These are phyloP conservation scores for Pythium dissimile DNA, from an alignment of 352 stramenopile genomes.

Conservation along the genomic window DNA sequence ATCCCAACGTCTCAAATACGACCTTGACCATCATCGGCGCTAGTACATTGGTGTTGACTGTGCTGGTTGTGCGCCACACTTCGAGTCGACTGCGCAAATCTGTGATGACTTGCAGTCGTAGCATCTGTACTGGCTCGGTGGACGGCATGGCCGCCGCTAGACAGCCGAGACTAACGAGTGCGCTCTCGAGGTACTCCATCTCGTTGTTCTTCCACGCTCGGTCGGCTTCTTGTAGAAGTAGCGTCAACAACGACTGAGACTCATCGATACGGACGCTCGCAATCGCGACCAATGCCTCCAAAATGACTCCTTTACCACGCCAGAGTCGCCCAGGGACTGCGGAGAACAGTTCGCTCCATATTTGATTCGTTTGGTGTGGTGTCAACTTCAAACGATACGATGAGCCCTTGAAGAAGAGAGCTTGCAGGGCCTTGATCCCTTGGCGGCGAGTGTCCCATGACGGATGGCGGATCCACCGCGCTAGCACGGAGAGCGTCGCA, in stretches of 20 bases:
- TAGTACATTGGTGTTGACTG: slow-evolving; percentile 13
- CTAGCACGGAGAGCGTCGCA: slow-evolving; percentile 37
- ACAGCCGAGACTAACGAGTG: slow-evolving; percentile 44
- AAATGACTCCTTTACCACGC: slow-evolving; percentile 69
- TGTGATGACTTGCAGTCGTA: slow-evolving; percentile 35
- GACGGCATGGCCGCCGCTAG: slow-evolving; percentile 36
- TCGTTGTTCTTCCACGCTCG: slow-evolving; percentile 63
- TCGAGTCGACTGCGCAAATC: slow-evolving; percentile 34
- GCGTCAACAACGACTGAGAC: slow-evolving; percentile 25
- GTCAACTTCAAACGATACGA: slow-evolving; percentile 47
- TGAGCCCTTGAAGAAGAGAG: slow-evolving; percentile 39
- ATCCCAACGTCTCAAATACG: slow-evolving; percentile 59
- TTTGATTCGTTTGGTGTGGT: slow-evolving; percentile 36
- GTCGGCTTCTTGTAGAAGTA: slow-evolving; percentile 58
- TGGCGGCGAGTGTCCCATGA: slow-evolving; percentile 77
- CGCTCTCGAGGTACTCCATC: slow-evolving; percentile 68
- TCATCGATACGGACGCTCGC: slow-evolving; percentile 25
- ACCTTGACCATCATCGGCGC: slow-evolving; percentile 71
- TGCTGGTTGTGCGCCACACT: slow-evolving; percentile 12
- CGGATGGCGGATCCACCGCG: slow-evolving; percentile 50
- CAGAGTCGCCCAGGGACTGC: slow-evolving; percentile 67
- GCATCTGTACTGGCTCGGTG: slow-evolving; percentile 2
- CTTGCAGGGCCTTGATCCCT: slow-evolving; percentile 56
- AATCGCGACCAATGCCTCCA: slow-evolving; percentile 67
- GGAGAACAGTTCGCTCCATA: slow-evolving; percentile 45